phyloP scores from a whole-genome alignment of 179 eudicot species.

The Beta macrorhiza region DNA sequence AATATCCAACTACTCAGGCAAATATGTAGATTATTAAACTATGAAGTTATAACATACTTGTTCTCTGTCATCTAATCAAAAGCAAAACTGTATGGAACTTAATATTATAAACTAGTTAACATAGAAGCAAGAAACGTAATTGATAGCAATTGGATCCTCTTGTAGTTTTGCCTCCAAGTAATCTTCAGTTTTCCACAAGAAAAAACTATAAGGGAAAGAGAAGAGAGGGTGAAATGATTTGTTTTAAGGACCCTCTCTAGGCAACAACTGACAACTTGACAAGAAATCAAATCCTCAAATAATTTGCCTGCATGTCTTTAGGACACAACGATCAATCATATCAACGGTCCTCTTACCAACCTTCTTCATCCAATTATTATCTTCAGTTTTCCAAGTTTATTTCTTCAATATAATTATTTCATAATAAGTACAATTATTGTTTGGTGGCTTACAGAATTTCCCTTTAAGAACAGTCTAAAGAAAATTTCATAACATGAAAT shows the following conservation, averaged over 20 bases:
- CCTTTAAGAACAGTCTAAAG: background rate
- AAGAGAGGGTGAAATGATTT: slow-evolving; percentile 14
- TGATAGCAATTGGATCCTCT: background rate
- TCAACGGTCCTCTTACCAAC: slow-evolving; percentile 26
- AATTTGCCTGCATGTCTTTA: slow-evolving; percentile 27
- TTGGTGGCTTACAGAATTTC: background rate
- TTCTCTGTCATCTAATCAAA: slow-evolving; percentile 7
- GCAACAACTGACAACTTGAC: slow-evolving; percentile 38
- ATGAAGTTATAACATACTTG: slow-evolving; percentile 11
- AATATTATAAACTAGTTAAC: background rate
- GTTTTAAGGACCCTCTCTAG: slow-evolving; percentile 15
- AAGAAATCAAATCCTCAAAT: slow-evolving; percentile 27
- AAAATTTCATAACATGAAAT: background rate
- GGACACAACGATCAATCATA: slow-evolving; percentile 21
- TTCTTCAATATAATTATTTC: background rate
- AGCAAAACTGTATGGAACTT: slow-evolving; percentile 21
- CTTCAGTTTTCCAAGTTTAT: too few relatives aligned
- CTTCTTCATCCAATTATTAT: slow-evolving; percentile 7
- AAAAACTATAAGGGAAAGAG: background rate
- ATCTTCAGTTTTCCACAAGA: background rate
- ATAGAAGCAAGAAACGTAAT: background rate
- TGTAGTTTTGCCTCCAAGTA: too few relatives aligned
- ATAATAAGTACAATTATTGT: background rate
- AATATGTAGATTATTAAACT: background rate
- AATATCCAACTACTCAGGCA: background rate